Evolutionary conservation across 208 protist species (phyloP).

Genomic region (Trypanosoma grayi): DNA sequence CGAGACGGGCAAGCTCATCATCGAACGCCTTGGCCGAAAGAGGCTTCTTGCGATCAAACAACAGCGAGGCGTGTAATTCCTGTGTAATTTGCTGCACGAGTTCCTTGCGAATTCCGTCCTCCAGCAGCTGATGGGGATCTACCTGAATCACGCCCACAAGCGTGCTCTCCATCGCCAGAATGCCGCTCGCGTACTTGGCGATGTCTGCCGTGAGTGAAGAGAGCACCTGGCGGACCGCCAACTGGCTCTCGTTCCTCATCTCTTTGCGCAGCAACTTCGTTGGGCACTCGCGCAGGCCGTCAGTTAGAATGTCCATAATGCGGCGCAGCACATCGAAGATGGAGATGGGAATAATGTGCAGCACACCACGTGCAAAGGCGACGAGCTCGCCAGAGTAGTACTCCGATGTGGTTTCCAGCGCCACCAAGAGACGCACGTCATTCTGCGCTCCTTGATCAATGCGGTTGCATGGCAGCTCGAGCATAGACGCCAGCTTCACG

Average conservation of each 20-base stretch:
- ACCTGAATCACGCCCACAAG: slow-evolving; percentile 97
- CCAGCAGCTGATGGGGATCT: slow-evolving; percentile 95
- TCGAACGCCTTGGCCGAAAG: slow-evolving; percentile 48
- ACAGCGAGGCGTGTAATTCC: slow-evolving; percentile 67
- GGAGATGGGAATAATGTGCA: slow-evolving; percentile 95
- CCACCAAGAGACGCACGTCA: slow-evolving; percentile 55
- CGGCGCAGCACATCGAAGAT: slow-evolving; percentile 95
- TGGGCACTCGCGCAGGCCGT: slow-evolving; percentile 70
- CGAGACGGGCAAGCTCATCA: slow-evolving; percentile 74
- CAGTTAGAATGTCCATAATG: slow-evolving; percentile 93
- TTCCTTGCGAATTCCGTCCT: slow-evolving; percentile 97
- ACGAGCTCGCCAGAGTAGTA: slow-evolving; percentile 95
- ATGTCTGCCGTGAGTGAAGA: slow-evolving; percentile 89
- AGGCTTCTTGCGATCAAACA: slow-evolving; percentile 47
- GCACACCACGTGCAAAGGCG: slow-evolving; percentile 90
- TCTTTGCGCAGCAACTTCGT: slow-evolving; percentile 61
- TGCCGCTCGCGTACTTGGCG: slow-evolving; percentile 95
- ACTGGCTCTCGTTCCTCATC: slow-evolving; percentile 87
- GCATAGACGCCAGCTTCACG: slow-evolving; percentile 95
- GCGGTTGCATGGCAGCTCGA: slow-evolving; percentile 94
- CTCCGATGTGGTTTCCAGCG: slow-evolving; percentile 88
- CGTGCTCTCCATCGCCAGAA: slow-evolving; percentile 97
- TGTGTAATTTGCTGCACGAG: slow-evolving; percentile 80
- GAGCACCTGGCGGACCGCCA: slow-evolving; percentile 86
- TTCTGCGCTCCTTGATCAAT: slow-evolving; percentile 85